Evolutionary conservation across 2,329 filamentous ascomycete species (phyloP).

Genomic region (Penicillium sp.): DNA sequence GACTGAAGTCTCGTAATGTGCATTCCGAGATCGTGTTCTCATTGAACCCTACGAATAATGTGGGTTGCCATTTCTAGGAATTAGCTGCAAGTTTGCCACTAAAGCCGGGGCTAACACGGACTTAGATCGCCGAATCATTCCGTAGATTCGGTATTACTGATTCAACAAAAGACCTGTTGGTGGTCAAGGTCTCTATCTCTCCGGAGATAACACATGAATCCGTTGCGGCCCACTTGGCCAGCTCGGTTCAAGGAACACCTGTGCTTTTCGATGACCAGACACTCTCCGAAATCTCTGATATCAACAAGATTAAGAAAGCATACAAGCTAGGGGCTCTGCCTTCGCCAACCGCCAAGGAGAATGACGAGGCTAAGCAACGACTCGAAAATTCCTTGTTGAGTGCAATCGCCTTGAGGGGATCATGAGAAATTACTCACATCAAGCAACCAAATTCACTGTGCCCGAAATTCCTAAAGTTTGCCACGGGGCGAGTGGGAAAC

Average conservation of each 20-base stretch:
- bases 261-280: constrained; percentile 61
- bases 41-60: constrained; percentile 79
- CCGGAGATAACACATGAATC: constrained; percentile 47
- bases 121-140: constrained; percentile 85
- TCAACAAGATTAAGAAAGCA: constrained; percentile 71
- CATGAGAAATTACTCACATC: constrained; percentile 27
- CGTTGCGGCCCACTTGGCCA: constrained; percentile 59
- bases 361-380: constrained; percentile 25
- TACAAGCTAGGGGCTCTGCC: constrained; percentile 74
- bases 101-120: constrained; percentile 16
- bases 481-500: not conserved
- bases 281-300: constrained; percentile 60
- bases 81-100: constrained; percentile 9
- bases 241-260: constrained; percentile 60
- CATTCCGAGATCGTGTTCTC: constrained; percentile 85
- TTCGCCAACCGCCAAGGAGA: constrained; percentile 32
- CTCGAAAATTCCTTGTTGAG: constrained; percentile 70
- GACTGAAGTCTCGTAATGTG: constrained; percentile 75
- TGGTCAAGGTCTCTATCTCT: constrained; percentile 70
- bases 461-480: not conserved
- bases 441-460: not conserved
- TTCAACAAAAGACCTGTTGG: constrained; percentile 67
- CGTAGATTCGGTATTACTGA: constrained; percentile 79
- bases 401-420: constrained; percentile 72
- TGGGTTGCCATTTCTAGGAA: constrained; percentile 34